Base-by-base conservation (phyloP, 768 basidiomycete genomes). In the Kwoniella dendrophila region DNA sequence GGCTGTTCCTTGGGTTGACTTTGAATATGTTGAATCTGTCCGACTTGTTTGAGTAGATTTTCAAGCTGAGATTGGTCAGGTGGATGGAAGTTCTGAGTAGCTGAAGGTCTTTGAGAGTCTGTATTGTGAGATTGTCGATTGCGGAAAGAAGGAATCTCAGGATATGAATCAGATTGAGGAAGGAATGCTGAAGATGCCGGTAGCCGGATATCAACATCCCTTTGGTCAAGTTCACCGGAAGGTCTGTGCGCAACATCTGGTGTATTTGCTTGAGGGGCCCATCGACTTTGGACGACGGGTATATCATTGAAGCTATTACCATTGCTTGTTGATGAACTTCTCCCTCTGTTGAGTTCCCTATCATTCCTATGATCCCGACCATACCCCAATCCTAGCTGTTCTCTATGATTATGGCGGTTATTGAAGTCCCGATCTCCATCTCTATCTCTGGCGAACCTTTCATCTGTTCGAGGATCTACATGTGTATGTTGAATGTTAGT, bases 261-360 rank as follows among this genome's bases (percentile, higher is more conserved):
- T 12, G 34, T 16, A 40, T 7, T 20, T 12, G 54, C 33, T n/a
- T 38, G 41, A 7, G 56, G 56, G 6, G 56, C 50, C 56, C 56
- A 58, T 33, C 56, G 32, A 49, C 56, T 58, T 4, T 45, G 45
- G 20, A 47, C n/a, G 20, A 58, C 32, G 14, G 56, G 56, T 33
- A 58, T 50, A 49, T 45, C 47, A 30, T 50, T 58, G 6, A 49
- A 8, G 2, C 47, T 18, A 32, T 49, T 49, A 30, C 24, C 16
- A 30, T 24, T 24, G n/a, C 49, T 30, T 33, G 20, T 18, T 33
- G 6, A 5, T 51, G 30, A 33, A 14, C 22, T 27, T 29, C 47
- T 27, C 10, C 22, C 47, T 49, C 27, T 30, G 12, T n/a, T 18
- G 29, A 2, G 4, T 10, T 43, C 41, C 41, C 6, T 11, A 6